Base-by-base conservation (phyloP, 306 rosid species). In the Lotus japonicus region DNA sequence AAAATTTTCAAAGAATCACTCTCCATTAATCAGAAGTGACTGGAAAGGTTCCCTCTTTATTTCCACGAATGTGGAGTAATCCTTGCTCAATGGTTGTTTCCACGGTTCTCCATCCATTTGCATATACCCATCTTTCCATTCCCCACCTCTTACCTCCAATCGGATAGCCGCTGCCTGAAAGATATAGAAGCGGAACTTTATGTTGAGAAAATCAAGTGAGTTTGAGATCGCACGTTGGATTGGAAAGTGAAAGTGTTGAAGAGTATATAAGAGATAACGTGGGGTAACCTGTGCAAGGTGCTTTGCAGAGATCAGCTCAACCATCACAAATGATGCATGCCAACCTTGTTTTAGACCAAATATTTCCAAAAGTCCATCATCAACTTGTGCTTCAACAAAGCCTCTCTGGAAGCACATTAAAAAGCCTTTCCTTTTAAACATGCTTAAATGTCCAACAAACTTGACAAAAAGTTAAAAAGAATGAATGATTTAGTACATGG, bases 51-150 rank as follows among this genome's bases (percentile, higher is more conserved):
- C 96, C 77, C 82, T 88, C 63, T 80, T 88, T 59, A 95, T 90
- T 72, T 95, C 97, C 14, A 95, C 86, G 5, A 85, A 79, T 4
- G 97, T 90, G 0, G 97, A 90, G 64, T 49, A 87, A 9, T 88
- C 84, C 46, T 82, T 72, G 68, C 64, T 79, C 88, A 87, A 19
- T 28, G 91, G 89, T 76, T 95, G 99, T 76, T 95, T 90, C 99
- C 99, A 95, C 4, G 99, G 99, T 70, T 95, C 99, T 63, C 99
- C 99, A 73, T 95, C 99, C 95, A 95, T 85, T 78, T 95, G 99
- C 85, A 95, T 70, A 64, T 72, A 90, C 0, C 72, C 88, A 52
- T 95, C 74, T 81, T 42, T 87, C 99, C 99, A 95, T 65, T 90
- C 95, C 38, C 96, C 99, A n/a, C 99, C 99, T 80, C 96, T 88